Base-by-base conservation (phyloP, 2,329 filamentous ascomycete genomes). In the Penicillium glabrum region DNA sequence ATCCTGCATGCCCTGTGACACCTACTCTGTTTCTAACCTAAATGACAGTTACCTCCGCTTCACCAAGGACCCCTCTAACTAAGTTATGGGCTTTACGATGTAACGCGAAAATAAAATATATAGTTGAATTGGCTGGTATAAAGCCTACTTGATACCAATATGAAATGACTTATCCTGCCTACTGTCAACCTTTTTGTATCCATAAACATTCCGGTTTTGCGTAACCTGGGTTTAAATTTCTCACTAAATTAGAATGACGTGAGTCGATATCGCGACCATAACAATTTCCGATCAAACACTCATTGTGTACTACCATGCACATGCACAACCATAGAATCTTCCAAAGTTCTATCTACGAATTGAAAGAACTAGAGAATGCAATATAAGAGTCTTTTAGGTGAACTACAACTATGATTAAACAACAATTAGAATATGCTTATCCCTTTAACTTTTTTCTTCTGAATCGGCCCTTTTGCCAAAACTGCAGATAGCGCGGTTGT, bases 11-110 rank as follows among this genome's bases (percentile, higher is more conserved):
- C 33, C n/a, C 4, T 41, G 23, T 23, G 7, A 41, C 21, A 51
- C 9, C 16, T 50, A 50, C 5, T 45, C 19, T 39, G 39, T 23
- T 54, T 14, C 50, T 64, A 39, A 64, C 45, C n/a, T 43, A 5
- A 24, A 16, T 23, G 31, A 75, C 72, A 50, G 47, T 66, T 86
- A 75, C 64, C 63, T 72, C 41, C 65, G 69, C 29, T 72, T 70
- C 64, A 69, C 66, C 56, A 71, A 69, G 63, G 53, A 58, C 53
- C 62, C 76, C 56, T 68, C 72, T 63, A 67, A 74, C 64, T 72
- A 72, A 64, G 67, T 55, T 52, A 24, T 21, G 43, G 48, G n/a
- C 16, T 46, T 46, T 47, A 63, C 46, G 54, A 63, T 50, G 23
- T 61, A 60, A 65, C 52, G 48, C 44, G 53, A 61, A 41, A 59